Evolutionary conservation across 1,284 basidiomycete genomes (phyloP).

Genomic region (Takashimella koratensis): DNA sequence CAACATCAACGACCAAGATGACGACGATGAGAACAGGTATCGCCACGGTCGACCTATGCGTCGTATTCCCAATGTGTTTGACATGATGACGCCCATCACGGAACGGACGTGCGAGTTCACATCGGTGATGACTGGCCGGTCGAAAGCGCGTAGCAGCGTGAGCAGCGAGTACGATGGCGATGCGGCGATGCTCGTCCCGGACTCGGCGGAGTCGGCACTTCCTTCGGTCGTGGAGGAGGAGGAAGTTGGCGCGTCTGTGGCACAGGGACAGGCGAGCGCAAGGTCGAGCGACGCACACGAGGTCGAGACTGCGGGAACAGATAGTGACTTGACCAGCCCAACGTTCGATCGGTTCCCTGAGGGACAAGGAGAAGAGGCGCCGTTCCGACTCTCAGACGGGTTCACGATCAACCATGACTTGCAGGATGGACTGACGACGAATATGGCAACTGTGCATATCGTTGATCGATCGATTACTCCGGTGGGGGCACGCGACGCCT

Average conservation of each 20-base stretch:
- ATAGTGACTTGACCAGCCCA: neutral
- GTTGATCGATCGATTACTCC: neutral
- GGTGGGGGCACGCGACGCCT: too few relatives aligned
- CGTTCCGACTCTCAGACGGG: neutral
- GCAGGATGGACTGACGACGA: neutral
- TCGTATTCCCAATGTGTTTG: neutral
- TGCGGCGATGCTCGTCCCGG: conserved; percentile 6
- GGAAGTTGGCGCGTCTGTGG: conserved; percentile 4
- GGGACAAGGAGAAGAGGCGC: neutral
- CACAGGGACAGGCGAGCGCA: conserved; percentile 1
- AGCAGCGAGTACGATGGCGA: conserved; percentile 5
- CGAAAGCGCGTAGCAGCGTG: conserved; percentile 1
- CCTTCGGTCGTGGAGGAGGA: conserved; percentile 7
- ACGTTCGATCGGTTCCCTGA: neutral
- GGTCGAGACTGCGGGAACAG: conserved; percentile 1
- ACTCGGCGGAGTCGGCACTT: conserved; percentile 46
- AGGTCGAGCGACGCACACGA: conserved; percentile 14
- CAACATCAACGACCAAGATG: conserved; percentile 6
- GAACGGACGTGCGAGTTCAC: conserved; percentile 87
- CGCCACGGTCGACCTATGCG: neutral
- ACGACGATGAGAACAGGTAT: conserved; percentile 3
- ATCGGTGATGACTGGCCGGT: conserved; percentile 49
- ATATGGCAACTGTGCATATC: neutral
- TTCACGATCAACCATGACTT: neutral
- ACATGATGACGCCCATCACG: conserved; percentile 91